phyloP scores from a whole-genome alignment of 1,139 yeast genomes.

The Magnusiomyces magnusii region DNA sequence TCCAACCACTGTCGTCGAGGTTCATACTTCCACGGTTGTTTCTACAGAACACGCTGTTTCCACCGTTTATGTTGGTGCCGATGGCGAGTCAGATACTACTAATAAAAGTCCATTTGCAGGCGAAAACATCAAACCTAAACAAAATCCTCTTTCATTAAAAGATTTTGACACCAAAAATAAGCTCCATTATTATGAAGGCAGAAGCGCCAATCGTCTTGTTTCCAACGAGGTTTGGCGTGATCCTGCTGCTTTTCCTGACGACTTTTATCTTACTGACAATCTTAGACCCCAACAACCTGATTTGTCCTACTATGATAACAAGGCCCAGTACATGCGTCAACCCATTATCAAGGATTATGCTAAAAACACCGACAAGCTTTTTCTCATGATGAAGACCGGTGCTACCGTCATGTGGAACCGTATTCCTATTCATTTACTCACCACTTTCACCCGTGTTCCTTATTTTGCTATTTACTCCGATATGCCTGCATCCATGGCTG shows the following conservation, averaged over 20 bases:
- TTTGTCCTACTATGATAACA: constrained; percentile 5
- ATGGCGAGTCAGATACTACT: not conserved
- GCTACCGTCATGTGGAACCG: constrained; percentile 34
- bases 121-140: not conserved
- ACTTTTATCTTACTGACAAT: not conserved
- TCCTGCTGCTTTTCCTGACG: constrained; percentile 5
- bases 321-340: constrained; percentile 21
- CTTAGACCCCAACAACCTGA: constrained; percentile 3
- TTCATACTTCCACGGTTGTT: not conserved
- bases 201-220: not conserved
- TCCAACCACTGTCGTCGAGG: not conserved
- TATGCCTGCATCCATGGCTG: constrained; percentile 29
- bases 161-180: not conserved
- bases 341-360: constrained; percentile 25
- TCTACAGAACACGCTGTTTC: not conserved
- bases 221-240: constrained; percentile 15
- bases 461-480: constrained; percentile 35
- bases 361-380: constrained; percentile 23
- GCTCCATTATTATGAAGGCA: not conserved
- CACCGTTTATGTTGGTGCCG: not conserved
- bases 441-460: constrained; percentile 33
- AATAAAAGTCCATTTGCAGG: not conserved
- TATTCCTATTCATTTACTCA: constrained; percentile 33
- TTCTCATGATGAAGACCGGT: constrained; percentile 35
- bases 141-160: not conserved